Percentiles rank a stretch among this genome's conserved stretches.
Evolutionary conservation across 345 rosid genomes (phyloP).

Genomic region (Hibiscus mutabilis): DNA sequence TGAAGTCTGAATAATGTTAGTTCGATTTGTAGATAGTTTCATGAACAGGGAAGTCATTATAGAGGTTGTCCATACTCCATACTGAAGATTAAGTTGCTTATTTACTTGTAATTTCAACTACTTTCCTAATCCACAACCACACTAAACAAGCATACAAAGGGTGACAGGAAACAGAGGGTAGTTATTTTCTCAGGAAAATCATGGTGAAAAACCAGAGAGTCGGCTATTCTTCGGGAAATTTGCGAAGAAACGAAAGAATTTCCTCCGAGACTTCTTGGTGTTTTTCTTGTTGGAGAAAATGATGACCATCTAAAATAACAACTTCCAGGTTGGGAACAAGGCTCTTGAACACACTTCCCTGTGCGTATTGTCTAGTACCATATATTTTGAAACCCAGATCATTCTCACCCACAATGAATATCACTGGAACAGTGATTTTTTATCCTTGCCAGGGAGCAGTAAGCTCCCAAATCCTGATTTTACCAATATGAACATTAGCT

Average conservation of each 20-base stretch:
- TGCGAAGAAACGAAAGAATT: conserved; percentile 42
- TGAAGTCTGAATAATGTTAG: too few relatives aligned
- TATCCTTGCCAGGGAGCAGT: conserved; percentile 48
- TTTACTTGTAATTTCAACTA: too few relatives aligned
- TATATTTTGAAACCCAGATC: conserved; percentile 35
- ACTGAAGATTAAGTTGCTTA: too few relatives aligned
- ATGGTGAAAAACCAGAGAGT: conserved; percentile 35
- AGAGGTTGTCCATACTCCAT: too few relatives aligned
- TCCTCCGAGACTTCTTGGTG: conserved; percentile 45
- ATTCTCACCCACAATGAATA: conserved; percentile 44
- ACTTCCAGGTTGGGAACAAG: conserved; percentile 50
- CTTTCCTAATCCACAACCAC: too few relatives aligned
- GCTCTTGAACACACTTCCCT: conserved; percentile 45
- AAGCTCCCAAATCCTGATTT: conserved; percentile 66
- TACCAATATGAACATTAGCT: conserved; percentile 9
- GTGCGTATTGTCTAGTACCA: conserved; percentile 32
- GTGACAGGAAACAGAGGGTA: not conserved
- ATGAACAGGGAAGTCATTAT: too few relatives aligned
- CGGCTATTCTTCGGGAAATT: conserved; percentile 31
- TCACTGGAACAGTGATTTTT: conserved; percentile 45
- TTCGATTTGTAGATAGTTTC: too few relatives aligned
- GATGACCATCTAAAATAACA: conserved; percentile 52
- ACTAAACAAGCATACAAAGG: not conserved
- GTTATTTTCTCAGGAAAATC: not conserved
- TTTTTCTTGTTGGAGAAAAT: conserved; percentile 56